A percentile compares a stretch with the other conserved stretches of the same genome.
Evolutionary conservation across 805 yeast genomes (phyloP).

Genomic region (Ogataea pignaliae): DNA sequence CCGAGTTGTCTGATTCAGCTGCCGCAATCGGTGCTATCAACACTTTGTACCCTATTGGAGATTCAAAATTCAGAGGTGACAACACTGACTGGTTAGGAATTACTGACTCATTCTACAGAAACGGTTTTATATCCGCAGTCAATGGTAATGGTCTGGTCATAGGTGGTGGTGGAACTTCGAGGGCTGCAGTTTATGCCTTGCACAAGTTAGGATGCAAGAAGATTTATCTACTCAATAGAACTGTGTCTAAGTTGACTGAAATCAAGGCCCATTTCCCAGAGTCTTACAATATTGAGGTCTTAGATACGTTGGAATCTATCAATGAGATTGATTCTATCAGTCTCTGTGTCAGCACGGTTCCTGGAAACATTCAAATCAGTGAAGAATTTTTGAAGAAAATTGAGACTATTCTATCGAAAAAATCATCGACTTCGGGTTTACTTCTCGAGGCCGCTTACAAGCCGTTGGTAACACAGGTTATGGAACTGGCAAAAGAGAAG

Average conservation of each 20-base stretch:
- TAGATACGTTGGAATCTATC: slow-evolving; percentile 47
- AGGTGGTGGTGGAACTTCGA: slow-evolving; percentile 97
- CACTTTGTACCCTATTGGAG: slow-evolving; percentile 63
- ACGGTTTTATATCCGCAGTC: slow-evolving; percentile 50
- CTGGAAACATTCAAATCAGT: slow-evolving; percentile 74
- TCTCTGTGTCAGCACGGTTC: slow-evolving; percentile 74
- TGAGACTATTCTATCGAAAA: slow-evolving; percentile 42
- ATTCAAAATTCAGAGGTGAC: slow-evolving; percentile 60
- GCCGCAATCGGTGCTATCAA: slow-evolving; percentile 88
- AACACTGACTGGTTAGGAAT: slow-evolving; percentile 98
- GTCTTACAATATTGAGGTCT: slow-evolving; percentile 50
- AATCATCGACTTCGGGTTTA: slow-evolving; percentile 45
- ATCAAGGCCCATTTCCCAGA: slow-evolving; percentile 59
- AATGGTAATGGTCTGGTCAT: slow-evolving; percentile 65
- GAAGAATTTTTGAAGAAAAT: slow-evolving; percentile 42
- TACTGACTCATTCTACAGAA: slow-evolving; percentile 54
- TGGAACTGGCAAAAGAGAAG: slow-evolving; percentile 65
- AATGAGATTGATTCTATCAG: slow-evolving; percentile 43
- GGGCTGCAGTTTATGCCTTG: slow-evolving; percentile 91
- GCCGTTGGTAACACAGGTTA: slow-evolving; percentile 81
- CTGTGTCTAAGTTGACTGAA: slow-evolving; percentile 56
- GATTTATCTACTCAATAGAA: slow-evolving; percentile 80
- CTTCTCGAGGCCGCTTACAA: slow-evolving; percentile 93
- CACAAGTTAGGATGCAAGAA: slow-evolving; percentile 69
- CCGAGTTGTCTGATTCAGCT: slow-evolving; percentile 72